phyloP scores from a whole-genome alignment of 2,329 filamentous ascomycete genomes.

The Exophiala alcalophila region DNA sequence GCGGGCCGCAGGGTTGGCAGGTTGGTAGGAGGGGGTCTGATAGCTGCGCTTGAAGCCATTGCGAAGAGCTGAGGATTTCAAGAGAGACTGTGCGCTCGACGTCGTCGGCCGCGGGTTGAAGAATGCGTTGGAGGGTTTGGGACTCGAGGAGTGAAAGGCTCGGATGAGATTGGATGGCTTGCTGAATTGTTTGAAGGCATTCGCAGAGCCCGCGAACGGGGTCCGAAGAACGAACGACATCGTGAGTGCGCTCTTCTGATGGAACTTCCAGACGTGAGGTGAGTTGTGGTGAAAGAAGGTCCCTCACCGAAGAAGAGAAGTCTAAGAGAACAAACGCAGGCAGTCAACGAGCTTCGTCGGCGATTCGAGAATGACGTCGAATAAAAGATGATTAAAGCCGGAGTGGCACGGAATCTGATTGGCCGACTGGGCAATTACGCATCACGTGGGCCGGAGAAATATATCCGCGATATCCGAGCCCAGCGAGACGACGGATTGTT shows the following conservation, averaged over 20 bases:
- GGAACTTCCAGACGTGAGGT: neutral
- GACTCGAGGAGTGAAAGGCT: constrained; percentile 59
- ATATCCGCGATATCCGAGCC: no score
- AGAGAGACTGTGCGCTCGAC: constrained; percentile 42
- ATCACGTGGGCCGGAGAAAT: no score
- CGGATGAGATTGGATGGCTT: constrained; percentile 51
- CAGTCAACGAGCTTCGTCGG: constrained; percentile 7
- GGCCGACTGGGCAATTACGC: no score
- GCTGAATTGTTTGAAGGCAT: constrained; percentile 55
- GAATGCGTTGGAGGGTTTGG: constrained; percentile 47
- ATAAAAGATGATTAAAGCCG: no score
- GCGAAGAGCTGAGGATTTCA: constrained; percentile 57
- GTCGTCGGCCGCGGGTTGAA: constrained; percentile 45
- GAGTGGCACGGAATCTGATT: no score
- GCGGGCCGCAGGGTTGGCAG: constrained; percentile 35
- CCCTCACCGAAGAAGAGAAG: constrained; percentile 5
- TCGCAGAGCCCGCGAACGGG: constrained; percentile 60
- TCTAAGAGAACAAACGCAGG: constrained; percentile 6
- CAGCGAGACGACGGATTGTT: no score
- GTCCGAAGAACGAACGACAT: constrained; percentile 66
- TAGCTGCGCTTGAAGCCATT: constrained; percentile 61
- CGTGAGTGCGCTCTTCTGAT: constrained; percentile 13
- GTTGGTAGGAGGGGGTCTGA: constrained; percentile 50
- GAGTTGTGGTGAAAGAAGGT: constrained; percentile 2
- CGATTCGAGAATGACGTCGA: constrained; percentile 8